phyloP scores from a whole-genome alignment of 176 grass and related monocot genomes.

The Luzula sylvatica region DNA sequence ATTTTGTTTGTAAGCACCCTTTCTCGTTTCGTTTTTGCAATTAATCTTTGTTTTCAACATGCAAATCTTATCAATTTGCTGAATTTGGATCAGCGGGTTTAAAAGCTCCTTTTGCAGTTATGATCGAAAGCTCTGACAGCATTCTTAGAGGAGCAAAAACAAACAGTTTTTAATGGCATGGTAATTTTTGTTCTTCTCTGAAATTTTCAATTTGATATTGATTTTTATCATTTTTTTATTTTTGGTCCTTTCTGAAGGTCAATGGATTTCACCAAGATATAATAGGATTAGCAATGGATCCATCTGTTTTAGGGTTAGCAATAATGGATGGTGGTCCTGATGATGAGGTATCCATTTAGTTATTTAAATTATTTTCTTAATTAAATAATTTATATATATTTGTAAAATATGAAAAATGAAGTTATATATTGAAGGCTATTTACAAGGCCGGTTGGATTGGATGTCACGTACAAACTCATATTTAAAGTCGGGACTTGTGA shows the following conservation, averaged over 20 bases:
- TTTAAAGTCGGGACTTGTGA: too few species aligned
- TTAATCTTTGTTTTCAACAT: too few species aligned
- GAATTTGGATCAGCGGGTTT: too few species aligned
- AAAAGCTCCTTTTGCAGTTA: conserved; percentile 63
- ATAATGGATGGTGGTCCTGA: conserved; percentile 75
- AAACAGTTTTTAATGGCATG: conserved; percentile 79
- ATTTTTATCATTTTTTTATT: not conserved
- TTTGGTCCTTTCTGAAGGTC: conserved; percentile 34
- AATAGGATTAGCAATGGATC: conserved; percentile 82
- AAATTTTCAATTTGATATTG: conserved; percentile 6
- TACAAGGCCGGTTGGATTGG: conserved; percentile 74
- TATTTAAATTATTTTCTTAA: not conserved
- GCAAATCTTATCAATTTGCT: too few species aligned
- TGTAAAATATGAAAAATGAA: conserved; percentile 13
- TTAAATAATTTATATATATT: not conserved
- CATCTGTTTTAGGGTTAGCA: conserved; percentile 73
- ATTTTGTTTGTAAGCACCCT: too few species aligned
- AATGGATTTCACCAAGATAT: conserved; percentile 76
- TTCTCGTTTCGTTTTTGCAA: too few species aligned
- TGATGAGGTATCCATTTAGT: conserved; percentile 52
- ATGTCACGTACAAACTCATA: conserved; percentile 72
- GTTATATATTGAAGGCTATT: conserved; percentile 83
- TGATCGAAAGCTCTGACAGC: conserved; percentile 78
- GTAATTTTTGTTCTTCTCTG: conserved; percentile 26
- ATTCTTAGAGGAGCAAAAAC: conserved; percentile 75